Evolutionary conservation across 2,329 filamentous ascomycete genomes (phyloP).

Genomic region (Penicillium palitans): DNA sequence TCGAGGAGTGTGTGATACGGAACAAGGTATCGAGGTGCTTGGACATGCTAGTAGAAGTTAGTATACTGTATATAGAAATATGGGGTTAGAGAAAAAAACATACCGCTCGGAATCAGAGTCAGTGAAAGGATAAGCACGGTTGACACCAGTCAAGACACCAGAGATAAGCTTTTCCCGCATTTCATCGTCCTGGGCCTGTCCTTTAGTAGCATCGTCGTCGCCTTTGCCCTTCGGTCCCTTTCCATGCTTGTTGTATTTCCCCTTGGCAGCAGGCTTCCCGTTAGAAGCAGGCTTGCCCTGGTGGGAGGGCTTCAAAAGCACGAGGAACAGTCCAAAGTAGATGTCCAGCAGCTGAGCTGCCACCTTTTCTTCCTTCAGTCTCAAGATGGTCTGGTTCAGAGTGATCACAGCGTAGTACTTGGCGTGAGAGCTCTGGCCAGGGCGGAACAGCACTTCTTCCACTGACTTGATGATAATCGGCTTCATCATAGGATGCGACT

Average conservation of each 20-base stretch:
- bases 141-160: conserved; percentile 88
- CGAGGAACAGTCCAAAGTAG: conserved; percentile 87
- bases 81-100: conserved; percentile 28
- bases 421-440: conserved; percentile 81
- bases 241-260: conserved; percentile 49
- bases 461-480: conserved; percentile 78
- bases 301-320: conserved; percentile 65
- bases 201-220: conserved; percentile 41
- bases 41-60: conserved; percentile 48
- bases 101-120: conserved; percentile 74
- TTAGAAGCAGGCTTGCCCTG: conserved; percentile 32
- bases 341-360: conserved; percentile 81
- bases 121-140: conserved; percentile 91
- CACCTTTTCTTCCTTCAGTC: conserved; percentile 75
- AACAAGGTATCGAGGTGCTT: conserved; percentile 92
- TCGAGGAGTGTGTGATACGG: conserved; percentile 93
- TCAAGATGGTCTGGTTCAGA: conserved; percentile 92
- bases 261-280: conserved; percentile 52
- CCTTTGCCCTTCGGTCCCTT: conserved; percentile 53
- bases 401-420: conserved; percentile 97
- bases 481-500: conserved; percentile 91
- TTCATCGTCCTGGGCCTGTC: conserved; percentile 59
- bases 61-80: background rate
- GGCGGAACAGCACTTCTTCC: conserved; percentile 84
- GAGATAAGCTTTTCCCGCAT: conserved; percentile 89